Evolutionary conservation across 2,329 filamentous ascomycete species (phyloP).

Genomic region (Boeremia exigua): DNA sequence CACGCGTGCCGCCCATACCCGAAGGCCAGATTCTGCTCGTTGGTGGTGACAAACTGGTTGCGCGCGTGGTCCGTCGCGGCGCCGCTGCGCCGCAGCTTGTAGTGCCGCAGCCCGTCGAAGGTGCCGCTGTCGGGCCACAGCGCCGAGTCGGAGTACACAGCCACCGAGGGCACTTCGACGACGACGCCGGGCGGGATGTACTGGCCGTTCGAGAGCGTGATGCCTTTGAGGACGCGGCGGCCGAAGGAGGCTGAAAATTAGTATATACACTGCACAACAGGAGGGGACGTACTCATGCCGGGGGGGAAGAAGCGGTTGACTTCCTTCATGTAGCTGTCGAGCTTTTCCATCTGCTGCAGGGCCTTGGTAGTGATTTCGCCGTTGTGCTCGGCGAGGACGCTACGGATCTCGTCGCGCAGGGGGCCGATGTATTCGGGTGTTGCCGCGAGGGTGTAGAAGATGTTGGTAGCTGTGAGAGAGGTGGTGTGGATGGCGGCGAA

Average conservation of each 20-base stretch:
- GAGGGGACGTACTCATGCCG: conserved; percentile 27
- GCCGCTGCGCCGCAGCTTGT: conserved; percentile 37
- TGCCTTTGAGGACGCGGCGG: conserved; percentile 58
- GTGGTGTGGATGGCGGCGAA: conserved; percentile 45
- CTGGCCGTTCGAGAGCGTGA: conserved; percentile 63
- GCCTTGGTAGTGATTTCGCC: conserved; percentile 38
- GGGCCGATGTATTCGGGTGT: conserved; percentile 52
- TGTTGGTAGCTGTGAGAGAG: conserved; percentile 33
- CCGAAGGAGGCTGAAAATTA: conserved; percentile 50
- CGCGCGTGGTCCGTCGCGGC: conserved; percentile 31
- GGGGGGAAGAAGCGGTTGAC: conserved; percentile 34
- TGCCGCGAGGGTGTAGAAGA: conserved; percentile 40
- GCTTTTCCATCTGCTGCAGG: conserved; percentile 43
- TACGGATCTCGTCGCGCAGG: conserved; percentile 49
- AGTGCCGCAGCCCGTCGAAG: conserved; percentile 44
- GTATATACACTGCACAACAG: too few species aligned
- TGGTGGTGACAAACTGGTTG: conserved; percentile 41
- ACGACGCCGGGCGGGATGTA: conserved; percentile 47
- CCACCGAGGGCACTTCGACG: conserved; percentile 40
- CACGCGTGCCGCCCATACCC: conserved; percentile 44
- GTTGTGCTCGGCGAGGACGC: conserved; percentile 46
- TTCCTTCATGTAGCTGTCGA: conserved; percentile 49
- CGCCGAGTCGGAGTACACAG: conserved; percentile 32
- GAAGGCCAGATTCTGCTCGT: conserved; percentile 33
- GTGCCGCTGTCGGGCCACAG: conserved; percentile 30